Percentiles rank a stretch among this genome's conserved stretches.
These are phyloP conservation scores for Colletotrichum sp. DNA, from an alignment of 2,329 filamentous ascomycete species.

Conservation along the genomic window DNA sequence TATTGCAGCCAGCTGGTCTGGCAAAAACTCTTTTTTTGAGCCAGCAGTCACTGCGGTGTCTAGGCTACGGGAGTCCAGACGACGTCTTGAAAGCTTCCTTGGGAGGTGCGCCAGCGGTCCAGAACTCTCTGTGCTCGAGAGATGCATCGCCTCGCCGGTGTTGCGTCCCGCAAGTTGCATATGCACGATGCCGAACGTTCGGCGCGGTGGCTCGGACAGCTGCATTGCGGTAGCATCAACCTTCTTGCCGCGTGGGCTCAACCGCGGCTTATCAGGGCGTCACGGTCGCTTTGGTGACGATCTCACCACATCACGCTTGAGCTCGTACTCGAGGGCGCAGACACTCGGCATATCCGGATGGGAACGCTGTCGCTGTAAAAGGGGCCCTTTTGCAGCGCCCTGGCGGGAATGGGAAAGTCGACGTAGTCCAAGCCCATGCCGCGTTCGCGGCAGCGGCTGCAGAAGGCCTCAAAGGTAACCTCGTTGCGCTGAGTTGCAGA, in stretches of 20 bases:
- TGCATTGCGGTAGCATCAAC: background rate
- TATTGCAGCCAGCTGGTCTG: background rate
- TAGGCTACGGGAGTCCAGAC: background rate
- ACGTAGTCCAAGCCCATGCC: slow-evolving; percentile 48
- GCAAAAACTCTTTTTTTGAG: background rate
- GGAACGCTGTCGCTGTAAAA: slow-evolving; percentile 67
- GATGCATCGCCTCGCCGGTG: background rate
- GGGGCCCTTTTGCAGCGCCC: slow-evolving; percentile 59
- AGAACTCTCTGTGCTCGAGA: background rate
- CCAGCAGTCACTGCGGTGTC: background rate
- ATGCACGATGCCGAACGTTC: background rate
- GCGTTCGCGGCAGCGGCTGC: slow-evolving; percentile 59
- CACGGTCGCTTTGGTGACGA: background rate
- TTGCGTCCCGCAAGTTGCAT: background rate
- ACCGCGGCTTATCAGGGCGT: background rate
- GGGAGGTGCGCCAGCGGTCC: background rate
- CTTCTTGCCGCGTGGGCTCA: background rate
- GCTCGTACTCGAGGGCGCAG: slow-evolving; percentile 2
- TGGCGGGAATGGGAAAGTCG: slow-evolving; percentile 42
- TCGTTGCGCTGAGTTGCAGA: slow-evolving; percentile 74
- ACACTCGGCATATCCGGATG: slow-evolving; percentile 57
- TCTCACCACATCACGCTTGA: slow-evolving; percentile 2
- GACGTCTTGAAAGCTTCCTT: background rate
- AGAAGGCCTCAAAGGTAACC: slow-evolving; percentile 70
- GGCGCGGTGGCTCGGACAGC: background rate